Percentiles rank a stretch among this genome's conserved stretches.
phyloP scores from a whole-genome alignment of 495 filamentous ascomycete species.

The Entonaema liquescens region DNA sequence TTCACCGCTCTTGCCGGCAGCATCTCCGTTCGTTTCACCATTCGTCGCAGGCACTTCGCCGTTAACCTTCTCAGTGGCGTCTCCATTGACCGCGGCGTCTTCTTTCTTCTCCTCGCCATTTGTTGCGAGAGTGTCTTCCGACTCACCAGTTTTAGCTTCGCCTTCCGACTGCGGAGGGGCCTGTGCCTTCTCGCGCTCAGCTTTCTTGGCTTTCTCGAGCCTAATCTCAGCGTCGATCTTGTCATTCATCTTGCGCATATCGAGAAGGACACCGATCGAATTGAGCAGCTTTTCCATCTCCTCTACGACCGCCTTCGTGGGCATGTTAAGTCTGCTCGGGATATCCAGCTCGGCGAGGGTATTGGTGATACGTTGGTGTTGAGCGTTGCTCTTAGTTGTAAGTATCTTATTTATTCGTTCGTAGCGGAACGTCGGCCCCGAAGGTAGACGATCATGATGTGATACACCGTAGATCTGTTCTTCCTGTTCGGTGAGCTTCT shows the following conservation, averaged over 20 bases:
- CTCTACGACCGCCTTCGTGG: conserved; percentile 79
- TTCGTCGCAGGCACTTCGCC: not conserved
- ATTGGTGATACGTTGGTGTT: conserved; percentile 80
- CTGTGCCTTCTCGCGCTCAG: conserved; percentile 63
- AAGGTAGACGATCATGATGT: conserved; percentile 85
- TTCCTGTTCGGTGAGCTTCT: conserved; percentile 76
- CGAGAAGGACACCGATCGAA: conserved; percentile 77
- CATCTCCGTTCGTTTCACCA: conserved; percentile 25
- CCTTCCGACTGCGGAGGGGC: conserved; percentile 28
- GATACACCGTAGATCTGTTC: conserved; percentile 82
- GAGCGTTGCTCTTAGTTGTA: conserved; percentile 81
- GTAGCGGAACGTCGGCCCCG: conserved; percentile 76
- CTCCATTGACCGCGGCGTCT: not conserved
- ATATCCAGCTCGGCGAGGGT: conserved; percentile 83
- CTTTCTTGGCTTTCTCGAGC: conserved; percentile 70
- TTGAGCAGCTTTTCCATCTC: conserved; percentile 82
- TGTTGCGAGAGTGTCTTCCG: not conserved
- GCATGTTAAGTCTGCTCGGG: conserved; percentile 80
- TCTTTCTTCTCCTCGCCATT: conserved; percentile 38
- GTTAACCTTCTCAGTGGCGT: not conserved
- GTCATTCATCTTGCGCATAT: conserved; percentile 82
- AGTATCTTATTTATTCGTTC: conserved; percentile 85
- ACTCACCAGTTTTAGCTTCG: conserved; percentile 25
- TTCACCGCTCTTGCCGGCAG: conserved; percentile 24
- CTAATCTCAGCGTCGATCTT: conserved; percentile 86